Conservation (phyloP, 2,329 filamentous ascomycete genomes). For the Laburnicola sp. region DNA sequence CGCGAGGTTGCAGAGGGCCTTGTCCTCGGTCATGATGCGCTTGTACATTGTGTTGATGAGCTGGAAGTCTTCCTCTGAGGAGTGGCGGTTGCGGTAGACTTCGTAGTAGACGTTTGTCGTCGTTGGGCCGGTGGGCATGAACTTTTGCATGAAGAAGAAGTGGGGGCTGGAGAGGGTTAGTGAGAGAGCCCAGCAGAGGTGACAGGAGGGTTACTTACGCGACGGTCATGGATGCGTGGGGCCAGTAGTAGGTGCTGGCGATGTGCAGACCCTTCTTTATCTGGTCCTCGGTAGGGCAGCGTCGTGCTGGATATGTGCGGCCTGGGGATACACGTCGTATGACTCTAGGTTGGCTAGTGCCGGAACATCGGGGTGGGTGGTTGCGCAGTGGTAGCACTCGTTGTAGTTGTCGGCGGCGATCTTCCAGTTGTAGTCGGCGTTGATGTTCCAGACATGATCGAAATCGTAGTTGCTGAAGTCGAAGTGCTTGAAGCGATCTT, state of each 20-base stretch:
- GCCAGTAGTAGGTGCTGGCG: slow-evolving; percentile 21
- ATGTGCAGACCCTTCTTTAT: slow-evolving; percentile 10
- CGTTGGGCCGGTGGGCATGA: slow-evolving; percentile 57
- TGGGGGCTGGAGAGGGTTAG: slow-evolving; percentile 34
- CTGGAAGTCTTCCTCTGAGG: slow-evolving; percentile 61
- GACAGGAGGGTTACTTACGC: slow-evolving; percentile 9
- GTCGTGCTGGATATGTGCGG: slow-evolving; percentile 17
- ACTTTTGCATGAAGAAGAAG: slow-evolving; percentile 66
- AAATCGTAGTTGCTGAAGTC: slow-evolving; percentile 16
- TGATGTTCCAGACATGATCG: slow-evolving; percentile 20
- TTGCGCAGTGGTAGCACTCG: slow-evolving; percentile 64
- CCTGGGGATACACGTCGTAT: slow-evolving; percentile 41
- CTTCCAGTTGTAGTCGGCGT: slow-evolving; percentile 23
- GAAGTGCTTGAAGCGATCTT: slow-evolving; percentile 12
- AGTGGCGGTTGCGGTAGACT: slow-evolving; percentile 62
- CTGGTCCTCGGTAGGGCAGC: slow-evolving; percentile 13
- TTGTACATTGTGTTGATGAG: slow-evolving; percentile 63
- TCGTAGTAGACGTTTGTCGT: slow-evolving; percentile 61
- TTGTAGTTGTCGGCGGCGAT: slow-evolving; percentile 61
- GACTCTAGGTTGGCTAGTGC: slow-evolving; percentile 57
- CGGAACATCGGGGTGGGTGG: slow-evolving; percentile 59
- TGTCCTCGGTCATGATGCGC: slow-evolving; percentile 65
- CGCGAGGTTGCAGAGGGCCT: slow-evolving; percentile 59
- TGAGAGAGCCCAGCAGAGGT: background rate
- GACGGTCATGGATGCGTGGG: slow-evolving; percentile 19